Evolutionary conservation across 176 grass and related monocot species (phyloP), one percentile per base, ranked within the genome.

Genomic region (Zea luxurians): DNA sequence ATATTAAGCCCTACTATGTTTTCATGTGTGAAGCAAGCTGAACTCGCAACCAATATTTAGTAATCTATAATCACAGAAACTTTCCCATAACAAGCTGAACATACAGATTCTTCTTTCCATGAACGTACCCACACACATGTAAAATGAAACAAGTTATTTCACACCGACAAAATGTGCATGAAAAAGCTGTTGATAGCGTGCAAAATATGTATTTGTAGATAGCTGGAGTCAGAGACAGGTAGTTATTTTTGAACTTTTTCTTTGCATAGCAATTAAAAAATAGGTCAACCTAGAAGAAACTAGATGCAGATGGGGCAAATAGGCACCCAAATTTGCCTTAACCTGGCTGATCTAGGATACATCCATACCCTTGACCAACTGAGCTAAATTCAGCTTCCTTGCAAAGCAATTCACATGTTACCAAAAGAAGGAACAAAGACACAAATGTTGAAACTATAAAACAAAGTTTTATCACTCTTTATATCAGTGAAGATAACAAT

Each of bases 61-160:
- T 70, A 73, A 67, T n/a, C 34, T 7, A 34, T 65, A 27, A 69
- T 52, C 7, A 68, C 8, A 10, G 60, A 69, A 77, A 77, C 4
- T 34, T 50, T 43, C 2, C 9, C 68, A 66, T 34, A 8, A 47
- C 12, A 78, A 60, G 7, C 18, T 67, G 43, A 11, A 83, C 43
- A 11, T 40, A 80, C 43, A 5, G 42, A 79, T 70, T 37, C 54
- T 79, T 74, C 49, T 79, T 63, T 50, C 15, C 4, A 79, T 40
- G 57, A 64, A 64, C 60, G 52, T 68, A 83, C 63, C 45, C 38
- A 58, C 58, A 70, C 8, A 48, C 47, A 69, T 65, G 13, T 50
- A 75, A 70, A 81, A 66, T 11, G 10, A 18, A 9, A 55, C 21
- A 41, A 57, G n/a, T 66, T 37, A 73, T 57, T 48, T 70, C 15